Evolutionary conservation across 257 asterid species (phyloP).

Genomic region (Dorcoceras hygrometricum): DNA sequence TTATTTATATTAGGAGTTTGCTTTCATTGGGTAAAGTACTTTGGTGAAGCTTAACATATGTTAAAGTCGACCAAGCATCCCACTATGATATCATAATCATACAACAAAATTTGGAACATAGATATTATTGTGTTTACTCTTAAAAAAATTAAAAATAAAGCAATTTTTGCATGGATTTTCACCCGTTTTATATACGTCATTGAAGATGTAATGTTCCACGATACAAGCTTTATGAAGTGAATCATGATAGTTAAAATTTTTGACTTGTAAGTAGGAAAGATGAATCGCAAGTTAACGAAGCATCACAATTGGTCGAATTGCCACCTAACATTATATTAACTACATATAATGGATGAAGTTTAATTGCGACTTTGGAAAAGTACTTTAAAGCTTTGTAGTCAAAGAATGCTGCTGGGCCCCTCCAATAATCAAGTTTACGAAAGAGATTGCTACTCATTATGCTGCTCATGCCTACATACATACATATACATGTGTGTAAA

Average conservation of each 20-base stretch:
- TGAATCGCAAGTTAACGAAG: not conserved
- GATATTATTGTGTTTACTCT: no score
- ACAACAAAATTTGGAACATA: no score
- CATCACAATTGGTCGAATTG: not conserved
- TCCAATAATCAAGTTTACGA: not conserved
- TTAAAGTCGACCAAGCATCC: no score
- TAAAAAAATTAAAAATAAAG: no score
- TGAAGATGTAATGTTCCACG: not conserved
- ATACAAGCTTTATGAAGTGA: not conserved
- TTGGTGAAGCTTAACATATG: no score
- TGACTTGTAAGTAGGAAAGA: not conserved
- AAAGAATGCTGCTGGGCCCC: conserved; percentile 26
- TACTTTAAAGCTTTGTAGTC: conserved; percentile 13
- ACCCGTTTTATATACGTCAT: not conserved
- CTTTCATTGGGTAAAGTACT: no score
- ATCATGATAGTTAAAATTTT: not conserved
- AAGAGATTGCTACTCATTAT: not conserved
- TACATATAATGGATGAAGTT: not conserved
- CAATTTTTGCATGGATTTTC: not conserved
- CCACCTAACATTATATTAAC: not conserved
- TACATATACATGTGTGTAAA: no score
- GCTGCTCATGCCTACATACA: no score
- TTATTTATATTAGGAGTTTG: no score
- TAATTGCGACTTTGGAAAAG: not conserved
- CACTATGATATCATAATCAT: no score